Percentiles rank a stretch among this genome's conserved stretches.
Conservation (phyloP, 352 stramenopile genomes). For the Pythium sp. region DNA sequence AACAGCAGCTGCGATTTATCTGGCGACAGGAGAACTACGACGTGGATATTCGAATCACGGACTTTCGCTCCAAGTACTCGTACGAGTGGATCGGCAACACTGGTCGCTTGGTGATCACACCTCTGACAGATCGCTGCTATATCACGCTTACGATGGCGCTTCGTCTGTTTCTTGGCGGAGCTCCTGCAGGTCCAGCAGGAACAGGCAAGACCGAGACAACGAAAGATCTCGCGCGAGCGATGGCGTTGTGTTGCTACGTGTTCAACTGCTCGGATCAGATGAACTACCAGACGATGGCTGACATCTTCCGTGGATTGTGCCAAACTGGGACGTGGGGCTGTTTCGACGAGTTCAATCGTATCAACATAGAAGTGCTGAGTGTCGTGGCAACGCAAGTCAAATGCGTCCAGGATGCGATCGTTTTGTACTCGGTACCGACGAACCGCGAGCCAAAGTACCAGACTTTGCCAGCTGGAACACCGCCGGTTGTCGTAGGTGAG, state of each 20-base stretch:
- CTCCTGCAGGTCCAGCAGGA: slow-evolving; percentile 90
- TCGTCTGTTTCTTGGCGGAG: slow-evolving; percentile 94
- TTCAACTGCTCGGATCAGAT: slow-evolving; percentile 91
- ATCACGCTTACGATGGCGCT: slow-evolving; percentile 97
- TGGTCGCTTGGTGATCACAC: slow-evolving; percentile 94
- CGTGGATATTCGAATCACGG: slow-evolving; percentile 95
- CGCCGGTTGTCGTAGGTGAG: slow-evolving; percentile 84
- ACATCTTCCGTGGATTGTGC: slow-evolving; percentile 84
- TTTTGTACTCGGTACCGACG: slow-evolving; percentile 86
- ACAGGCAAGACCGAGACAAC: slow-evolving; percentile 91
- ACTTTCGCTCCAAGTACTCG: slow-evolving; percentile 94
- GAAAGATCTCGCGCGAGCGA: slow-evolving; percentile 81
- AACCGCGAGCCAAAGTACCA: slow-evolving; percentile 96
- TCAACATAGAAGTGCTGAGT: slow-evolving; percentile 87
- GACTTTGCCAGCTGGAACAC: slow-evolving; percentile 89
- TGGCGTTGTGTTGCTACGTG: slow-evolving; percentile 86
- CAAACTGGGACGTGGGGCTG: slow-evolving; percentile 87
- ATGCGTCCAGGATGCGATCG: slow-evolving; percentile 83
- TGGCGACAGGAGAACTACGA: slow-evolving; percentile 93
- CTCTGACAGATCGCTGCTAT: slow-evolving; percentile 96
- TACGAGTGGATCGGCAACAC: slow-evolving; percentile 90
- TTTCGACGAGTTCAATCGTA: slow-evolving; percentile 89
- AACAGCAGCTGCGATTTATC: slow-evolving; percentile 87
- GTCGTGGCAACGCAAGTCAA: slow-evolving; percentile 87
- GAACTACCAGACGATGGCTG: slow-evolving; percentile 89